A percentile compares a stretch with the other conserved stretches of the same genome.
Conservation (phyloP, 140 eudicot species). For the Ambrosia hybrid region DNA sequence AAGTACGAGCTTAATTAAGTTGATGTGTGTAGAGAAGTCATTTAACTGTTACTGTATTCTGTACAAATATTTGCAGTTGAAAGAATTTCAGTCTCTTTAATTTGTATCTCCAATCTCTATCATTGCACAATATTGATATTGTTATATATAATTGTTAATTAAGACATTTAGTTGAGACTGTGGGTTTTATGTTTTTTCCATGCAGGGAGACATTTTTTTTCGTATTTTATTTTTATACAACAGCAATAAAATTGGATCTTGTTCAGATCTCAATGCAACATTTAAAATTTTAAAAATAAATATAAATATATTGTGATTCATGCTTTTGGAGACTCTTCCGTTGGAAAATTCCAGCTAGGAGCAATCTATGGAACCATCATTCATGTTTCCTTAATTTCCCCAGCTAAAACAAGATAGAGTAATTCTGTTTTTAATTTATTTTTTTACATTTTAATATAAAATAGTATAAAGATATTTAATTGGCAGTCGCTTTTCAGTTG, state of each 20-base stretch:
- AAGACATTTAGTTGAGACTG: not conserved
- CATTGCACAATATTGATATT: too few relatives aligned
- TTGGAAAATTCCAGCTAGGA: constrained; percentile 3
- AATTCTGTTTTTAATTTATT: too few relatives aligned
- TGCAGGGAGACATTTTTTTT: not conserved
- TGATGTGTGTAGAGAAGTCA: constrained; percentile 34
- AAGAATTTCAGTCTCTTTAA: constrained; percentile 17
- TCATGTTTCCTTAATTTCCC: too few relatives aligned
- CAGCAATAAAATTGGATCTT: constrained; percentile 40
- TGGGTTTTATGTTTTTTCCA: not conserved
- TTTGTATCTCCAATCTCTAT: constrained; percentile 10
- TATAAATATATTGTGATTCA: not conserved
- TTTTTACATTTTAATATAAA: too few relatives aligned
- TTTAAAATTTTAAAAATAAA: not conserved
- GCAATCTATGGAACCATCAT: too few relatives aligned
- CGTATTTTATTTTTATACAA: too few relatives aligned
- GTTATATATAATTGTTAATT: not conserved
- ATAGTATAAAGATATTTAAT: too few relatives aligned
- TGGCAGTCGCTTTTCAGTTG: too few relatives aligned
- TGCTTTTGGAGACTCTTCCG: constrained; percentile 27
- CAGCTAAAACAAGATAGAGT: too few relatives aligned
- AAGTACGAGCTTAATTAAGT: constrained; percentile 20
- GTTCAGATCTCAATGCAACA: constrained; percentile 32
- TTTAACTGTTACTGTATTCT: constrained; percentile 38
- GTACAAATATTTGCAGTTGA: constrained; percentile 49